These are phyloP conservation scores for Echinosophora koreensis DNA, from an alignment of 306 rosid genomes.

Conservation along the genomic window DNA sequence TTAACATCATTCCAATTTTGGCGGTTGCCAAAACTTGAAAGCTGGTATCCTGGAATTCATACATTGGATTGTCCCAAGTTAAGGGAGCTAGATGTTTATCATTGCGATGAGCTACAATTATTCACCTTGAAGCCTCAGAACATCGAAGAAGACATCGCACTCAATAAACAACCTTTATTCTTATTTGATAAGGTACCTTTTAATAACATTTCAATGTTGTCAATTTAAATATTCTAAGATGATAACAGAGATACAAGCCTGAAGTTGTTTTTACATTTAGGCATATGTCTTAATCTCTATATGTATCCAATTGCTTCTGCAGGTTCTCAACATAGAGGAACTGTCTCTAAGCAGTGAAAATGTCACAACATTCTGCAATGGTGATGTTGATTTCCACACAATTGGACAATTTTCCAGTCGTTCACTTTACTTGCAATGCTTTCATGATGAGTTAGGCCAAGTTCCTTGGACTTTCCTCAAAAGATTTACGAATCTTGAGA, in stretches of 20 bases:
- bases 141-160: too few species aligned
- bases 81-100: background rate
- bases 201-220: too few species aligned
- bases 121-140: too few species aligned
- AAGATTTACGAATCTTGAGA: background rate
- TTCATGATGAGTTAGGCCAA: background rate
- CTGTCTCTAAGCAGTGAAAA: background rate
- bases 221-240: too few species aligned
- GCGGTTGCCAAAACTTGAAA: background rate
- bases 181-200: too few species aligned
- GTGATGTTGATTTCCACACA: background rate
- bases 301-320: too few species aligned
- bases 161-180: too few species aligned
- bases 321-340: background rate
- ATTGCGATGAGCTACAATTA: too few species aligned
- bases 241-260: too few species aligned
- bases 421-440: background rate
- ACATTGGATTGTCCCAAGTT: background rate
- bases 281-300: too few species aligned
- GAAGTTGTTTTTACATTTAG: too few species aligned
- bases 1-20: background rate
- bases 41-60: slow-evolving; percentile 1
- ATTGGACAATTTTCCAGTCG: too few species aligned
- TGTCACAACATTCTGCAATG: background rate
- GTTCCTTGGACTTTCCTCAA: background rate